Evolutionary conservation across 352 stramenopile species (phyloP).

Genomic region (Phytopythium helicoides): DNA sequence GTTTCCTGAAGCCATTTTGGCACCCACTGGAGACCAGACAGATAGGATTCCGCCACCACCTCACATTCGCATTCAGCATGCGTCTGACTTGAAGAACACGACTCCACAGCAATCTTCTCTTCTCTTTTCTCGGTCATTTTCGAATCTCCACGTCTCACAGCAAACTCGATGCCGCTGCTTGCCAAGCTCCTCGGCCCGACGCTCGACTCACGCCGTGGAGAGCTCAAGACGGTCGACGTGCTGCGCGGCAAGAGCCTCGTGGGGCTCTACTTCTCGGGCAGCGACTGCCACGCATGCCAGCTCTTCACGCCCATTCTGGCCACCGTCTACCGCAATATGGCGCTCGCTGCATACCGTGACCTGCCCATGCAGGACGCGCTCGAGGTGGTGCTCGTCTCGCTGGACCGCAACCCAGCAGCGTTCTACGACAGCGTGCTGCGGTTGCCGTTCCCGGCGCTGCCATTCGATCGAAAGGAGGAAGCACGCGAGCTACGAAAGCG

Average conservation of each 20-base stretch:
- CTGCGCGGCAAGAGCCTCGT: constrained; percentile 54
- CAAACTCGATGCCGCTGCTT: constrained; percentile 39
- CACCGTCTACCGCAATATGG: constrained; percentile 63
- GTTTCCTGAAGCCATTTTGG: no score
- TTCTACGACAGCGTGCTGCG: constrained; percentile 61
- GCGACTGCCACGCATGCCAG: constrained; percentile 53
- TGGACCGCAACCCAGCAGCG: constrained; percentile 48
- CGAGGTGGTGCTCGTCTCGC: constrained; percentile 61
- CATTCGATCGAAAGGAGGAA: constrained; percentile 44
- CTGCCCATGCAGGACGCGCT: constrained; percentile 56
- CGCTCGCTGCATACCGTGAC: constrained; percentile 50
- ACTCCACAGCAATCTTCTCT: not conserved
- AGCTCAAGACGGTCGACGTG: constrained; percentile 44
- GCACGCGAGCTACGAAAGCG: constrained; percentile 61
- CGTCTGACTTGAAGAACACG: no score
- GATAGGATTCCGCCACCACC: constrained; percentile 2
- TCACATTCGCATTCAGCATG: no score
- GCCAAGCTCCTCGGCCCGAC: constrained; percentile 53
- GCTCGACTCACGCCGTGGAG: constrained; percentile 49
- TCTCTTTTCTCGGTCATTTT: not conserved
- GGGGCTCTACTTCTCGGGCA: constrained; percentile 67
- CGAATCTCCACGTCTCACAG: not conserved
- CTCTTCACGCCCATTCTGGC: constrained; percentile 63
- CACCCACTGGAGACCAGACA: constrained; percentile 1
- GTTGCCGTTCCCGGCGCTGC: constrained; percentile 56